phyloP scores from a whole-genome alignment of 768 basidiomycete genomes.

The Coprinellus aureogranulatus region DNA sequence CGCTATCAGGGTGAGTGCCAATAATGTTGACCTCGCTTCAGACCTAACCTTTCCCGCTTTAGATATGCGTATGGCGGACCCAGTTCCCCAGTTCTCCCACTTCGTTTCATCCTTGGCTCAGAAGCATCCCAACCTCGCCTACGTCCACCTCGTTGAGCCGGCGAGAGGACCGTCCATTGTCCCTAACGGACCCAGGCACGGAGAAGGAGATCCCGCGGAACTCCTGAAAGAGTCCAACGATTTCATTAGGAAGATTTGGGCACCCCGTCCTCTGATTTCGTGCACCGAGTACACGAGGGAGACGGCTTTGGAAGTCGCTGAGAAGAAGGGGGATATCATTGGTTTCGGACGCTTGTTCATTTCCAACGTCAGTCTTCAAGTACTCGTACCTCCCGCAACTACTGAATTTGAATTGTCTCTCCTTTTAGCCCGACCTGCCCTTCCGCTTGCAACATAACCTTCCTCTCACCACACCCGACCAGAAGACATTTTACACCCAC shows the following conservation, averaged over 20 bases:
- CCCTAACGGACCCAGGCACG: no score
- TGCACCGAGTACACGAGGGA: conserved; percentile 46
- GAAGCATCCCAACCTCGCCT: conserved; percentile 44
- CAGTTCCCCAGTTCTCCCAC: conserved; percentile 53
- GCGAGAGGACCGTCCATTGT: no score
- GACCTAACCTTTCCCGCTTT: no score
- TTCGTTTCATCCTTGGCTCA: conserved; percentile 39
- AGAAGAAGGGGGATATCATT: conserved; percentile 22
- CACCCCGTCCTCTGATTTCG: conserved; percentile 35
- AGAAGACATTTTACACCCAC: conserved; percentile 38
- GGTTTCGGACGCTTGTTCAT: conserved; percentile 30
- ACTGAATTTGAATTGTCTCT: background rate
- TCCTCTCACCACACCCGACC: conserved; percentile 31
- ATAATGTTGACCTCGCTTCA: no score
- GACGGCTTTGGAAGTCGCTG: conserved; percentile 32
- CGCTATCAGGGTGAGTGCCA: no score
- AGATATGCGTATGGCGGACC: conserved; percentile 56
- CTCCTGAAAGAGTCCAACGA: conserved; percentile 34
- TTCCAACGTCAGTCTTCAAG: conserved; percentile 27
- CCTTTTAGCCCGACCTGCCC: conserved; percentile 15
- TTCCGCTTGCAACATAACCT: conserved; percentile 7
- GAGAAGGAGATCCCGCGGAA: background rate
- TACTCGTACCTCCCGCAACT: background rate
- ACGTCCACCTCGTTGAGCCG: conserved; percentile 51
- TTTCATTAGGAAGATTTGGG: conserved; percentile 47